Evolutionary conservation across 768 basidiomycete species (phyloP).

Genomic region (Lactarius pseudohatsudake): DNA sequence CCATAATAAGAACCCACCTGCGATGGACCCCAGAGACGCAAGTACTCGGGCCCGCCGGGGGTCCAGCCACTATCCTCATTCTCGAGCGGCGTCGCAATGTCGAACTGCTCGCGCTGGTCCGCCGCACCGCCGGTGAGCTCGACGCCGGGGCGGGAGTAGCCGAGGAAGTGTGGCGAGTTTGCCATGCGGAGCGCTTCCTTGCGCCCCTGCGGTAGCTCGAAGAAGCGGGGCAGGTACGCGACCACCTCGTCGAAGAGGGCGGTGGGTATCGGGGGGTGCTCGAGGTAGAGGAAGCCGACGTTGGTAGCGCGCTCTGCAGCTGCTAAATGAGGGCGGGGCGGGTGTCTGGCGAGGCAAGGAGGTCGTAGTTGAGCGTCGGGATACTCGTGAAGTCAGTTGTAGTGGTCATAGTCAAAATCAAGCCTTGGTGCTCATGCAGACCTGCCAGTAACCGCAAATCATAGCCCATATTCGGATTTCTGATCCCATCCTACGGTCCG

Average conservation of each 20-base stretch:
- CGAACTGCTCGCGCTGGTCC: conserved; percentile 79
- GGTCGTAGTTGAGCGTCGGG: conserved; percentile 68
- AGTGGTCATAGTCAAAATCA: conserved; percentile 1
- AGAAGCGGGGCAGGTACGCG: conserved; percentile 61
- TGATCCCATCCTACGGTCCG: no score
- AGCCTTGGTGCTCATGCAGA: background rate
- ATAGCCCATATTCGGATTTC: no score
- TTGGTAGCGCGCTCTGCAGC: conserved; percentile 73
- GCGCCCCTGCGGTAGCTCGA: conserved; percentile 67
- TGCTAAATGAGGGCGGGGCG: conserved; percentile 58
- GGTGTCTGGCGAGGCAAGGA: conserved; percentile 41
- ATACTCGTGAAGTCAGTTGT: conserved; percentile 52
- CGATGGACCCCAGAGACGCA: conserved; percentile 68
- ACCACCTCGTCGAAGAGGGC: conserved; percentile 50
- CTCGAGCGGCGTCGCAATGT: conserved; percentile 66
- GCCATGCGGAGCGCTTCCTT: conserved; percentile 72
- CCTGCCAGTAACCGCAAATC: no score
- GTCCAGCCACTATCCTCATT: conserved; percentile 48
- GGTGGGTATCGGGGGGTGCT: conserved; percentile 57
- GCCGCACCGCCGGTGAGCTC: conserved; percentile 73
- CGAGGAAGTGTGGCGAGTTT: conserved; percentile 76
- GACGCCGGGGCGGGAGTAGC: conserved; percentile 68
- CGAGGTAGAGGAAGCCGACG: conserved; percentile 80
- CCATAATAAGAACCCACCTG: conserved; percentile 48
- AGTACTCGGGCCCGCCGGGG: conserved; percentile 62